These are phyloP conservation scores for Colletotrichum kahawae DNA, from an alignment of 2,329 filamentous ascomycete genomes.

Conservation along the genomic window DNA sequence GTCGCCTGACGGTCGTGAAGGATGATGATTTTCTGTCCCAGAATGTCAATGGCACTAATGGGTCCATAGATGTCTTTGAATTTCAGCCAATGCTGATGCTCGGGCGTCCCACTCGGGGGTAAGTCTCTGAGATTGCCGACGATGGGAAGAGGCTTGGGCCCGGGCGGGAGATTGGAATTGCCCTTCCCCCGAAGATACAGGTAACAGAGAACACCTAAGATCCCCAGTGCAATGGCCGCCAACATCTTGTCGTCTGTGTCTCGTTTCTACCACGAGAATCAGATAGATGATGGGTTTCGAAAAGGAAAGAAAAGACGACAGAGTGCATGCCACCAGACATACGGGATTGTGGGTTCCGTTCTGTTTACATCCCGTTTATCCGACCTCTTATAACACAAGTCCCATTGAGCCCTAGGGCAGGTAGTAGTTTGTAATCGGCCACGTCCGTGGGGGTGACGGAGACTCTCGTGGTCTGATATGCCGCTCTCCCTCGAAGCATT, in stretches of 20 bases:
- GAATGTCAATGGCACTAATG: slow-evolving; percentile 36
- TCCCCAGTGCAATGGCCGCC: not conserved
- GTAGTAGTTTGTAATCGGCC: not conserved
- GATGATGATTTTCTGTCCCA: slow-evolving; percentile 45
- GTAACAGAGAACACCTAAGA: not conserved
- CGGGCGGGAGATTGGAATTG: slow-evolving; percentile 23
- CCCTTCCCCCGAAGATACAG: not conserved
- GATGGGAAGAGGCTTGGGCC: slow-evolving; percentile 39
- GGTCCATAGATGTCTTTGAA: slow-evolving; percentile 37
- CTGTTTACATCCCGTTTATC: not conserved
- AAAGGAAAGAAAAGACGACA: not conserved
- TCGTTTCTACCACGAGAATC: not conserved
- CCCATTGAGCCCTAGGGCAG: not conserved
- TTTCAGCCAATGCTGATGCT: slow-evolving; percentile 38
- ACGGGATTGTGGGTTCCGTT: not conserved
- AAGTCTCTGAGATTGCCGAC: slow-evolving; percentile 52
- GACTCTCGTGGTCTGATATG: not conserved
- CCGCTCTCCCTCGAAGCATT: not conserved
- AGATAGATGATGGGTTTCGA: not conserved
- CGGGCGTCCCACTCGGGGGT: slow-evolving; percentile 34
- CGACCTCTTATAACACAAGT: not conserved
- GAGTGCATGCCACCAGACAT: not conserved
- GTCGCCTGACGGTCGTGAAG: not conserved
- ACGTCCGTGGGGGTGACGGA: not conserved
- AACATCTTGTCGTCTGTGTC: not conserved